Evolutionary conservation across 208 protist species (phyloP), one percentile per base, ranked within the genome.

Genomic region (Naegleria lovaniensis): DNA sequence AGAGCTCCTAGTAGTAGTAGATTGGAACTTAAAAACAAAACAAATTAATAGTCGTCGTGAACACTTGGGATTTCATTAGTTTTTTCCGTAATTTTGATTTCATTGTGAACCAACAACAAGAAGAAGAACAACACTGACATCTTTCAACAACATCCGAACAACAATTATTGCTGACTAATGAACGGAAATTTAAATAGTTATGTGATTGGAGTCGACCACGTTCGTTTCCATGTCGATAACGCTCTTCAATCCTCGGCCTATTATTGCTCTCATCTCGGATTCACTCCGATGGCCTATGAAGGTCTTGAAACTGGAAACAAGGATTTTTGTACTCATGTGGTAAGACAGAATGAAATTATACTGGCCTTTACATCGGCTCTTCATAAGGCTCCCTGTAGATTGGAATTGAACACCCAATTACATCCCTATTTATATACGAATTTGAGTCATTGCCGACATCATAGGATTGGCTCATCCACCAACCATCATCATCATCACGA

Each of bases 341-440:
- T 91, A 5, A 0, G 29, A 76, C 89, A 91, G 41, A 25, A 48
- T 13, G 16, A 88, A 11, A 94, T 94, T 55, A 43, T 92, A 39
- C 95, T 96, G 41, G 92, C 93, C 1, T 96, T 97, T 86, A 43
- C 91, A 59, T 67, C 55, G 11, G 19, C 94, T 94, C 25, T 84
- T 94, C 41, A 92, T 96, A 38, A 92, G 92, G 59, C 91, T 93
- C 36, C 90, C 90, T 39, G 92, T 95, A 52, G 40, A 92, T 58
- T 91, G 91, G 6, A 93, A 94, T 89, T 86, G 75, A 83, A 40
- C 33, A 36, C 33, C 33, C 75, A 83, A 67, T 29, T 67, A 29
- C 55, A 67, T 67, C 55, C 55, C 11, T 67, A 67, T 29, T 67
- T 67, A 29, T 67, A 29, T 29, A 67, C 55, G 2, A 67, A 15